A percentile compares a stretch with the other conserved stretches of the same genome.
phyloP scores from a whole-genome alignment of 2,329 filamentous ascomycete genomes.

The Elsinoe ampelina region DNA sequence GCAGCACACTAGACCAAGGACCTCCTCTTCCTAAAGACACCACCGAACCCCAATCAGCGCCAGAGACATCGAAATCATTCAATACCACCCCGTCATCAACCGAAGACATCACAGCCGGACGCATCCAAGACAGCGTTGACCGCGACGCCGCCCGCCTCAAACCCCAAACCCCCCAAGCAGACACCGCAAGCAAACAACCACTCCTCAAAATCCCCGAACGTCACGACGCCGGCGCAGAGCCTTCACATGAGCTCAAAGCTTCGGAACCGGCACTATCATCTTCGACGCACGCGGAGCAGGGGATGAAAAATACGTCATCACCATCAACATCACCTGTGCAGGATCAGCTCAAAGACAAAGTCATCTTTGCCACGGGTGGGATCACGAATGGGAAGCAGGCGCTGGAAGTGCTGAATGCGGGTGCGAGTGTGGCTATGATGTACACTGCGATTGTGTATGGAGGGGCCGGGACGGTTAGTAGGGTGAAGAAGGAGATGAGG shows the following conservation, averaged over 20 bases:
- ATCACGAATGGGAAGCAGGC: slow-evolving; percentile 85
- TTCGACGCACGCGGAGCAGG: slow-evolving; percentile 11
- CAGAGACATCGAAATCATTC: slow-evolving; percentile 4
- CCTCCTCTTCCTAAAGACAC: slow-evolving; percentile 23
- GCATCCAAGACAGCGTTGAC: slow-evolving; percentile 21
- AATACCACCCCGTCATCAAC: neutral
- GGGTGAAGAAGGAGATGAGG: slow-evolving; percentile 43
- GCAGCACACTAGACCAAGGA: slow-evolving; percentile 41
- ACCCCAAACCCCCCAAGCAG: slow-evolving; percentile 22
- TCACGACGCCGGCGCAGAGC: slow-evolving; percentile 19
- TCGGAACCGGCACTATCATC: slow-evolving; percentile 14
- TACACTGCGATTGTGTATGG: slow-evolving; percentile 70
- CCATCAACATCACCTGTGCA: slow-evolving; percentile 17
- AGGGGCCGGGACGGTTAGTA: slow-evolving; percentile 51
- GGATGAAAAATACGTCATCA: slow-evolving; percentile 8
- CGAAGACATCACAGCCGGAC: slow-evolving; percentile 3
- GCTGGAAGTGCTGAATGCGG: slow-evolving; percentile 70
- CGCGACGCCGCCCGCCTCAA: slow-evolving; percentile 27
- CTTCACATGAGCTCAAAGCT: slow-evolving; percentile 10
- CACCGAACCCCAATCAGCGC: neutral
- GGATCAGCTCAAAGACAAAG: slow-evolving; percentile 48
- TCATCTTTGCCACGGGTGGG: slow-evolving; percentile 88
- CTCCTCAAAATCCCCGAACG: slow-evolving; percentile 25
- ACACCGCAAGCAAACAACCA: slow-evolving; percentile 24
- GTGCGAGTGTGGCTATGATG: slow-evolving; percentile 76